Conservation (phyloP, 2,329 filamentous ascomycete species). For the Phaeosphaeriaceae sp. region DNA sequence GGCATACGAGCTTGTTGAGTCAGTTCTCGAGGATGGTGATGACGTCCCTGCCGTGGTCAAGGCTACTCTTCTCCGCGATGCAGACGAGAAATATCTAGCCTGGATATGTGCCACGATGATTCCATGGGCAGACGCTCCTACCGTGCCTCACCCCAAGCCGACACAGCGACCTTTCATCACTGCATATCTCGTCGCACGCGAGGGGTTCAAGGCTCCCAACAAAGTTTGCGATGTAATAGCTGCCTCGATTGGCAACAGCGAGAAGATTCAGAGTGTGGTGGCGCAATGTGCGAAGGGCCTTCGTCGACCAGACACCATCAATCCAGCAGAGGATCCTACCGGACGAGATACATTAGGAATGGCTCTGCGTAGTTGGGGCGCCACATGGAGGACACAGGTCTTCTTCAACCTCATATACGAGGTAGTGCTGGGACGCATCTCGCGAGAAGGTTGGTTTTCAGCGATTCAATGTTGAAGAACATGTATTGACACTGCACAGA, state of each 20-base stretch:
- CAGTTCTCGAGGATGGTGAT: conserved; percentile 15
- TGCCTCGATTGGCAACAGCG: conserved; percentile 68
- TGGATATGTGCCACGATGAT: conserved; percentile 80
- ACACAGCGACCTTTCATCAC: conserved; percentile 48
- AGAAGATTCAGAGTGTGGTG: conserved; percentile 71
- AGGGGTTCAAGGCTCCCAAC: conserved; percentile 82
- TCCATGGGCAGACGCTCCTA: conserved; percentile 71
- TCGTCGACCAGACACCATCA: conserved; percentile 54
- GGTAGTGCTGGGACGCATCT: conserved; percentile 52
- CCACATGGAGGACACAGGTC: conserved; percentile 75
- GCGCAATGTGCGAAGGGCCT: conserved; percentile 57
- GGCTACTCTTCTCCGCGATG: conserved; percentile 63
- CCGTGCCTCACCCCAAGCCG: conserved; percentile 59
- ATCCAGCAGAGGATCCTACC: conserved; percentile 52
- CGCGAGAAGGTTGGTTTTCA: conserved; percentile 51
- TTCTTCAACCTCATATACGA: conserved; percentile 74
- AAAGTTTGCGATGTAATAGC: conserved; percentile 74
- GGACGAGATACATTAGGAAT: conserved; percentile 73
- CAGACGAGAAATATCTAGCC: conserved; percentile 72
- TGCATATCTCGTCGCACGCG: conserved; percentile 71
- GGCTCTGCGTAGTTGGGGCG: conserved; percentile 76
- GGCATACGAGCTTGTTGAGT: conserved; percentile 69
- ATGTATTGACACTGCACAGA: conserved; percentile 35
- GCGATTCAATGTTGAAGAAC: not conserved
- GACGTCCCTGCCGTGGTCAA: conserved; percentile 52